A percentile compares a stretch with the other conserved stretches of the same genome.
These are phyloP conservation scores for Vigna unguiculata DNA, from an alignment of 306 rosid species.

Conservation along the genomic window DNA sequence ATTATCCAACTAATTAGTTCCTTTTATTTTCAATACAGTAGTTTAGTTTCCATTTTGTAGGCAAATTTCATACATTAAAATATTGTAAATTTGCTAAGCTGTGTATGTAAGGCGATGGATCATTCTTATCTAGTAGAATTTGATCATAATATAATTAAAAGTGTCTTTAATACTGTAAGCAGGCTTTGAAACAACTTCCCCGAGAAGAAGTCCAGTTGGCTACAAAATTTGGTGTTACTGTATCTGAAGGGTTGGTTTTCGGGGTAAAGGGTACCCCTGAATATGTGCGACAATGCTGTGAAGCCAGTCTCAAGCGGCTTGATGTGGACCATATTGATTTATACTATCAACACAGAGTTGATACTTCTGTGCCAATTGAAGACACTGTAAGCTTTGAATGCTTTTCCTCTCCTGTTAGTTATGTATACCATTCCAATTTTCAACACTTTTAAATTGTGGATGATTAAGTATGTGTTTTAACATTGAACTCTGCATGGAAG, in stretches of 20 bases:
- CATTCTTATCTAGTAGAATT: not conserved
- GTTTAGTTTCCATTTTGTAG: not conserved
- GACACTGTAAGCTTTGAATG: constrained; percentile 66
- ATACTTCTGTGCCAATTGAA: constrained; percentile 72
- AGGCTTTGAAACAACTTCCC: constrained; percentile 80
- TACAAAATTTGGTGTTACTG: constrained; percentile 66
- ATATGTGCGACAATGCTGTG: constrained; percentile 67
- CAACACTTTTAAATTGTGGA: not conserved
- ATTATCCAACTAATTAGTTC: constrained; percentile 6
- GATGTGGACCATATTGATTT: constrained; percentile 61
- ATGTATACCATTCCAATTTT: constrained; percentile 13
- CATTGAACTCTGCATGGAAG: constrained; percentile 43
- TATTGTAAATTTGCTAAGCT: not conserved
- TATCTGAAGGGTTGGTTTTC: constrained; percentile 28
- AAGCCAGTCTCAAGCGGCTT: constrained; percentile 70
- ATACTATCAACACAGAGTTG: constrained; percentile 67
- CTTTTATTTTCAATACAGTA: not conserved
- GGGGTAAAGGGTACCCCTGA: constrained; percentile 65
- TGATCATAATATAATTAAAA: not conserved
- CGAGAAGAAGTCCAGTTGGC: constrained; percentile 72
- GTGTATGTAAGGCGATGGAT: not conserved
- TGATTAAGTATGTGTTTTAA: constrained; percentile 24
- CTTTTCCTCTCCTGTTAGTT: constrained; percentile 2
- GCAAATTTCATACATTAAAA: not conserved
- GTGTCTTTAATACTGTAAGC: constrained; percentile 27